Evolutionary conservation across 495 filamentous ascomycete species (phyloP).

Genomic region (Penicillium odoratum): DNA sequence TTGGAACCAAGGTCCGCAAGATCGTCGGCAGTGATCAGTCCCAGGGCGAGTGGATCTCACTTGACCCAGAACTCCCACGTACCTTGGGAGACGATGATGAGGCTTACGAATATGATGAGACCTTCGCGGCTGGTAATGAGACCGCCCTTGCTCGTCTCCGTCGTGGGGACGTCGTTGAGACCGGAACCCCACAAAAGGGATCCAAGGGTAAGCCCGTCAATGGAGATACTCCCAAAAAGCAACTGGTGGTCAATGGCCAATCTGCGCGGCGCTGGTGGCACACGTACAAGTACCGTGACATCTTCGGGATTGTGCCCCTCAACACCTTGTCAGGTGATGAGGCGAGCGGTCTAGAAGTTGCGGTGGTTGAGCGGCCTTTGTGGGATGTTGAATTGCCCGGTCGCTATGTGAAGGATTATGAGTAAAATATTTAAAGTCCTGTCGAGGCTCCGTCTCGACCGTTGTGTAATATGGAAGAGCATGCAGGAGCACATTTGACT

Average conservation of each 20-base stretch:
- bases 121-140: conserved; percentile 34
- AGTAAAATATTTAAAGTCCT: conserved; percentile 37
- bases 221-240: conserved; percentile 32
- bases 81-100: conserved; percentile 52
- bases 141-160: conserved; percentile 35
- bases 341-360: conserved; percentile 65
- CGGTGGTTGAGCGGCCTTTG: conserved; percentile 79
- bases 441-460: conserved; percentile 13
- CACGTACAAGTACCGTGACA: conserved; percentile 87
- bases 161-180: conserved; percentile 33
- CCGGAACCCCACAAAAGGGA: conserved; percentile 33
- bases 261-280: conserved; percentile 60
- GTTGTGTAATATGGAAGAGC: conserved; percentile 20
- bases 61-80: conserved; percentile 45
- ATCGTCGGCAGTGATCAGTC: conserved; percentile 42
- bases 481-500: conserved; percentile 25
- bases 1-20: conserved; percentile 59
- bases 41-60: conserved; percentile 41
- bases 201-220: conserved; percentile 21
- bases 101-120: conserved; percentile 38
- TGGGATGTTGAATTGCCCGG: conserved; percentile 82
- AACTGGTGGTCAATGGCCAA: conserved; percentile 28
- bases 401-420: conserved; percentile 67
- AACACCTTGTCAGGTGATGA: conserved; percentile 27
- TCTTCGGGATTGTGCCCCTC: conserved; percentile 83